These are phyloP conservation scores for Zymoseptoria crescenta DNA, from an alignment of 2,329 filamentous ascomycete genomes.

Conservation along the genomic window DNA sequence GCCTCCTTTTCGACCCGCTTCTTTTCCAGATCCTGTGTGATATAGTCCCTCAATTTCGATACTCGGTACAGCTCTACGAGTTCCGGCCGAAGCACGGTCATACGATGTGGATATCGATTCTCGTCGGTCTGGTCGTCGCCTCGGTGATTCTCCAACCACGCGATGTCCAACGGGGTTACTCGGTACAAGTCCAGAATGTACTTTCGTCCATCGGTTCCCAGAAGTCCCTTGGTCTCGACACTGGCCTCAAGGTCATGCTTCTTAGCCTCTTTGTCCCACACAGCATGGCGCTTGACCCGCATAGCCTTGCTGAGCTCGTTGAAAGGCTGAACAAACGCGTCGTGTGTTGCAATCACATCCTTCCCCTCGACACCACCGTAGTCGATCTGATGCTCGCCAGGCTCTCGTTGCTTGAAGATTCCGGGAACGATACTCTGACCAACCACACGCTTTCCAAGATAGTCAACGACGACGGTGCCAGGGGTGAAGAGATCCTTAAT, in stretches of 20 bases:
- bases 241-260: slow-evolving; percentile 88
- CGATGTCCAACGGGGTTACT: slow-evolving; percentile 82
- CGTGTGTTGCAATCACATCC: slow-evolving; percentile 84
- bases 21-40: slow-evolving; percentile 67
- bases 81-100: slow-evolving; percentile 88
- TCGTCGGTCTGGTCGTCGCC: slow-evolving; percentile 43
- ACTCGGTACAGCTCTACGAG: slow-evolving; percentile 81
- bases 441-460: slow-evolving; percentile 92
- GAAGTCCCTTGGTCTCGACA: slow-evolving; percentile 94
- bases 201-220: slow-evolving; percentile 92
- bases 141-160: slow-evolving; percentile 76
- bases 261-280: slow-evolving; percentile 95
- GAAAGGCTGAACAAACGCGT: slow-evolving; percentile 76
- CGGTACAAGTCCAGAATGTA: slow-evolving; percentile 97
- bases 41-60: slow-evolving; percentile 79
- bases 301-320: slow-evolving; percentile 84
- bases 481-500: slow-evolving; percentile 91
- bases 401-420: slow-evolving; percentile 97
- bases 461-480: slow-evolving; percentile 93
- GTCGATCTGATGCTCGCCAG: slow-evolving; percentile 96
- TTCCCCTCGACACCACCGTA: slow-evolving; percentile 97
- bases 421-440: slow-evolving; percentile 97
- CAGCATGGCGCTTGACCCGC: slow-evolving; percentile 86
- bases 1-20: slow-evolving; percentile 37
- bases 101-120: slow-evolving; percentile 77